Evolutionary conservation across 1,139 yeast species (phyloP), one percentile per base, ranked within the genome.

Genomic region (Protomyces arabidopsidicola): DNA sequence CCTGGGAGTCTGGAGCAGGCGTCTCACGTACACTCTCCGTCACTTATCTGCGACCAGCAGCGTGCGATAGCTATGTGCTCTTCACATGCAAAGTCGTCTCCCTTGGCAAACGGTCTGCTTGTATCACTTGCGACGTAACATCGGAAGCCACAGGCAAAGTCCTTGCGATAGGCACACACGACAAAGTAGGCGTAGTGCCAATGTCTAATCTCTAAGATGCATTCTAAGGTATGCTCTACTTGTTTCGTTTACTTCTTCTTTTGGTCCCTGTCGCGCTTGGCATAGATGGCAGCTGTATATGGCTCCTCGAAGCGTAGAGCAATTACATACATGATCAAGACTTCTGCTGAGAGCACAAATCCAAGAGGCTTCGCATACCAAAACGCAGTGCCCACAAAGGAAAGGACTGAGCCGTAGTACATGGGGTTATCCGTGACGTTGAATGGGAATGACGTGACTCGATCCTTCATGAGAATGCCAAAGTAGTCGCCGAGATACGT

Each of bases 401-500:
- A 85, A 70, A 93, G 78, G 34, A 93, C 83, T 6, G 96, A 88
- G 24, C 98, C 98, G 72, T 88, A 87, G 76, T 93, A 93, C 98
- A 93, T 93, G 67, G 98, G 98, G 75, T 93, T 93, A 72, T 89
- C 87, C 69, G 87, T 83, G 66, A 90, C 83, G 71, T 86, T 91
- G 81, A 93, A 93, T 24, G 98, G 98, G 81, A 93, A 93, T 0
- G 88, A 86, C n/a, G 95, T 87, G 67, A 93, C 97, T 72, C 96
- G 82, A 68, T 88, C 84, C 68, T 84, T 84, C 95, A 91, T 93
- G 71, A 93, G 82, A 71, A 93, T 91, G 0, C 98, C 98, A 76
- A 93, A 93, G 77, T 93, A 95, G 75, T 93, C 98, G 45, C 98
- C 98, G 68, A 93, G 79, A 73, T 93, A 93, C 20, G 98, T 93